phyloP scores from a whole-genome alignment of 2,329 filamentous ascomycete species.

The Colletotrichum tabaci region DNA sequence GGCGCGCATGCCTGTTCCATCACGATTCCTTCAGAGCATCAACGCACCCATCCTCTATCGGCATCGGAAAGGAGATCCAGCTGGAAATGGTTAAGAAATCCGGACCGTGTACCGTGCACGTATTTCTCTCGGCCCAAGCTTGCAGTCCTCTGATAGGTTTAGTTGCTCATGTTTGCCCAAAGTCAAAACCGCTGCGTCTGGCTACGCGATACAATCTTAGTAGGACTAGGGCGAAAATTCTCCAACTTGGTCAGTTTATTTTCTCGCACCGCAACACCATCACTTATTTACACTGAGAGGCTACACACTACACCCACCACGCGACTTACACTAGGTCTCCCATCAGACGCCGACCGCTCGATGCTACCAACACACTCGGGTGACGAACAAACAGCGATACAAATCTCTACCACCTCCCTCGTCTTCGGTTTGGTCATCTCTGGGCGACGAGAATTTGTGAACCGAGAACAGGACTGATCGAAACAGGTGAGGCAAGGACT shows the following conservation, averaged over 20 bases:
- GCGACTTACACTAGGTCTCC: background rate
- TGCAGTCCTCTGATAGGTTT: slow-evolving; percentile 3
- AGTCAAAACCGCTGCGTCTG: slow-evolving; percentile 8
- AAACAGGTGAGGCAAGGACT: background rate
- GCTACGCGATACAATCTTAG: background rate
- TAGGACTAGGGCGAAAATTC: slow-evolving; percentile 6
- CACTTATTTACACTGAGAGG: background rate
- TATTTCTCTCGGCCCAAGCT: background rate
- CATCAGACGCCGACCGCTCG: slow-evolving; percentile 3
- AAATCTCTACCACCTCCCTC: background rate
- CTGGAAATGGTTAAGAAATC: background rate
- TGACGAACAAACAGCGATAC: background rate
- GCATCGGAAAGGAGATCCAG: background rate
- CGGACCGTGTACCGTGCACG: background rate
- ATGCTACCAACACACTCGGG: background rate
- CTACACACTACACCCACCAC: background rate
- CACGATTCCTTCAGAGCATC: background rate
- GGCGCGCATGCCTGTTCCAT: background rate
- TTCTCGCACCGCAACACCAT: background rate
- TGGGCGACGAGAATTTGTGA: background rate
- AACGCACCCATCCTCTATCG: background rate
- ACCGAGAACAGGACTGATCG: background rate
- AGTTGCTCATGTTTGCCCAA: slow-evolving; percentile 22
- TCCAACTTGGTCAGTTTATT: slow-evolving; percentile 18
- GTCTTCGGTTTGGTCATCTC: background rate